phyloP scores from a whole-genome alignment of 345 rosid genomes.

The Rhodamnia argentea region DNA sequence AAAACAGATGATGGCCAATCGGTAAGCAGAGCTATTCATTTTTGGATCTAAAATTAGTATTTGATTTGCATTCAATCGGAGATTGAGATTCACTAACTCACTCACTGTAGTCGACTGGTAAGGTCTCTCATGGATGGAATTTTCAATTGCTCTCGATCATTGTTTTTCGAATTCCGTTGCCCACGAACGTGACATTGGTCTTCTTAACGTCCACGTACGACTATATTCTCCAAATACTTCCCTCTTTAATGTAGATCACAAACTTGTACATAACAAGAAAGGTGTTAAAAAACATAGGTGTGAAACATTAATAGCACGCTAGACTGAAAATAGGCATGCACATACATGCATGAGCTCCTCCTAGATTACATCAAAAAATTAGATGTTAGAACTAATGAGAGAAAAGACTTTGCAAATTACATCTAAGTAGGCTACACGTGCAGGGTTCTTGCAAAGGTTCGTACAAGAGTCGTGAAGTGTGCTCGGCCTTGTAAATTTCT shows the following conservation, averaged over 20 bases:
- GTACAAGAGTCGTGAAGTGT: too few relatives aligned
- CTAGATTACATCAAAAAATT: too few relatives aligned
- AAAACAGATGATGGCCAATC: neutral
- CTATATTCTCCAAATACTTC: slow-evolving; percentile 10
- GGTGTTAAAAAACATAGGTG: too few relatives aligned
- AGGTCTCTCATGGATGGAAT: neutral
- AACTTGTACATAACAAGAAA: neutral
- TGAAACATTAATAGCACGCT: too few relatives aligned
- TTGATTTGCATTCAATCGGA: neutral
- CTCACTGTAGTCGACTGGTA: neutral
- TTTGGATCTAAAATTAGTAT: neutral
- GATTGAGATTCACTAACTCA: neutral
- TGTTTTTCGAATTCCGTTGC: slow-evolving; percentile 17
- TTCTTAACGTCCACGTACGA: neutral
- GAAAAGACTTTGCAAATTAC: too few relatives aligned
- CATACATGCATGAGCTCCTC: too few relatives aligned
- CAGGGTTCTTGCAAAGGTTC: too few relatives aligned
- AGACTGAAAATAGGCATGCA: too few relatives aligned
- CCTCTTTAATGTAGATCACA: slow-evolving; percentile 7
- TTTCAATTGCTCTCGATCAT: slow-evolving; percentile 3
- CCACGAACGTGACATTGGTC: slow-evolving; percentile 10
- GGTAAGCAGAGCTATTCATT: neutral
- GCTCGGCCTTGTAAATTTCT: too few relatives aligned
- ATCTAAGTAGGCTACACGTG: too few relatives aligned
- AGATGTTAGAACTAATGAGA: too few relatives aligned